Base-by-base conservation (phyloP, 768 basidiomycete genomes). In the Calocybe cyanea region DNA sequence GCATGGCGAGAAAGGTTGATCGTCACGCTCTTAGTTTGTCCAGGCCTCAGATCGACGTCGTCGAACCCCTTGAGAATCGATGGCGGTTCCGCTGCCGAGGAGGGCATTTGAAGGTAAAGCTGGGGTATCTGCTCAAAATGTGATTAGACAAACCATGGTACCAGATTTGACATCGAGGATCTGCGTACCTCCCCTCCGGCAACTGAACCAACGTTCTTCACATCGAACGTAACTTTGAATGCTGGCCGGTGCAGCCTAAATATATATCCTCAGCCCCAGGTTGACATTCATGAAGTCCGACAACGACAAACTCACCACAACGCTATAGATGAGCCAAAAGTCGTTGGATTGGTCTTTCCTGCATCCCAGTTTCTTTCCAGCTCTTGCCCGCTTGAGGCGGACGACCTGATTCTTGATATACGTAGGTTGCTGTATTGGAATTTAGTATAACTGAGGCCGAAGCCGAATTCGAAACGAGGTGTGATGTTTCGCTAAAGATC, bases 391-490 rank as follows among this genome's bases (percentile, higher is more conserved):
- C 69, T 61, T 8, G 70, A 64, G 2, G 60, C 63, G 14, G 72
- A 67, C 15, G 53, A 46, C 6, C 56, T 41, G 4, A 85, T 60
- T 45, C 71, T 68, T 15, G 59, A 60, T 32, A 88, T 65, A 2
- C 68, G 54, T 10, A 93, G 66, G 33, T 75, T 67, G 34, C 72
- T 78, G 62, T 91, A 94, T 30, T 75, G 64, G 63, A 95, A 97
- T 2, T 64, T 73, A 30, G 93, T 86, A 67, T 96, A 97, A 46
- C 83, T 86, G 57, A 94, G 63, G 1, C 93, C 93, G 59, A 83
- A 94, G 3, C 93, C 93, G 60, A 96, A 97, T 57, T 90, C 88
- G 57, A 81, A 92, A 20, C 87, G 85, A 7, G 90, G 90, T 0
- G 72, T 72, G 50, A 91, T 87, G 52, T 83, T 78, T 59, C 77